phyloP scores from a whole-genome alignment of 1,284 basidiomycete species.

The Mycocalia duriaeana region DNA sequence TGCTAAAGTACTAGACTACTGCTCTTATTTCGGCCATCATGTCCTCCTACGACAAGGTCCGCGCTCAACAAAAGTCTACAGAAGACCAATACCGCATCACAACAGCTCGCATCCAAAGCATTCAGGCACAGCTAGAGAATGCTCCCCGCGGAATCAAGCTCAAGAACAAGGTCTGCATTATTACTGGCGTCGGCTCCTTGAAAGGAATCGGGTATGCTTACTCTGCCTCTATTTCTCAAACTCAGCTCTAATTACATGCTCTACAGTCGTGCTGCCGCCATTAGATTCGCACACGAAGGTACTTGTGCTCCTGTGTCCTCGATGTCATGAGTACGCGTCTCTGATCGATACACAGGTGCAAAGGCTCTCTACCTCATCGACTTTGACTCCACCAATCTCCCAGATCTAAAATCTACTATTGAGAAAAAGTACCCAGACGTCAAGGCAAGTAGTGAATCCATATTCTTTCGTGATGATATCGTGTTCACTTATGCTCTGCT shows the following conservation, averaged over 20 bases:
- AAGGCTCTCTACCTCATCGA: conserved; percentile 84
- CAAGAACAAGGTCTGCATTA: conserved; percentile 81
- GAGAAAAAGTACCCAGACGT: conserved; percentile 70
- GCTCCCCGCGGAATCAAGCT: conserved; percentile 56
- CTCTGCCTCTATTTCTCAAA: not conserved
- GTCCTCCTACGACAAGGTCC: conserved; percentile 26
- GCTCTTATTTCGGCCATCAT: conserved; percentile 9
- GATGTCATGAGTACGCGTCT: too few species aligned
- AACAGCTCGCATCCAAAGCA: conserved; percentile 57
- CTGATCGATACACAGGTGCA: conserved; percentile 65
- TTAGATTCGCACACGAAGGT: conserved; percentile 83
- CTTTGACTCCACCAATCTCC: conserved; percentile 66
- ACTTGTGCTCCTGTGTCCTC: conserved; percentile 8
- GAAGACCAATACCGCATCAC: conserved; percentile 55
- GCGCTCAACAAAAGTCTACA: conserved; percentile 18
- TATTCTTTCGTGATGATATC: not conserved
- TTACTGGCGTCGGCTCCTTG: conserved; percentile 83
- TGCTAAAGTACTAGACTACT: too few species aligned
- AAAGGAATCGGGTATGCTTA: conserved; percentile 76
- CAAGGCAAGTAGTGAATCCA: conserved; percentile 44
- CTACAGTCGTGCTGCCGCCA: conserved; percentile 65
- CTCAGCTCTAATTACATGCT: not conserved
- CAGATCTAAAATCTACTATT: conserved; percentile 67
- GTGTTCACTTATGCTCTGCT: too few species aligned
- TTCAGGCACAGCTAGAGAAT: conserved; percentile 65